Base-by-base conservation (phyloP, 2,329 filamentous ascomycete species). In the Diplodia sapinea region DNA sequence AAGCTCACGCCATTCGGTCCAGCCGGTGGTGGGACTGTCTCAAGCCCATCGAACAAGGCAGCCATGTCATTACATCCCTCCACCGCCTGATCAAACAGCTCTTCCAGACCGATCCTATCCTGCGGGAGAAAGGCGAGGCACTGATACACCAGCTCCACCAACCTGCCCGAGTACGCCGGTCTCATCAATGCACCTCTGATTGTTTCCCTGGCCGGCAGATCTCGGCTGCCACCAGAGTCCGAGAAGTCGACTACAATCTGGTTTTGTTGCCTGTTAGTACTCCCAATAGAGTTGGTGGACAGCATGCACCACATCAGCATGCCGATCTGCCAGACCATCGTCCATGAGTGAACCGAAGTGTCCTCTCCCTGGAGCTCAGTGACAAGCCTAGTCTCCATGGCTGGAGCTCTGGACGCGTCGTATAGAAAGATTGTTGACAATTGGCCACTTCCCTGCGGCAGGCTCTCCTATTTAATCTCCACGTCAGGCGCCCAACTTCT, bases 111-210 rank as follows among this genome's bases (percentile, higher is more conserved):
- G 38, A 59, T 59, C 23, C 56, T 43, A 15, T 43, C 38, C 23
- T 15, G 15, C 6, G 56, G 56, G 7, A 8, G 38, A 20, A 59
- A 59, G 8, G 56, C 56, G 13, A 59, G 20, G 38, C 56, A 59
- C 56, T 59, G 56, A 26, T 59, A 59, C 4, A 26, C 38, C 13
- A 59, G 56, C 56, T 47, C 56, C 13, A 59, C 56, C 56, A 59
- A 31, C 38, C 38, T 59, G 38, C 56, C 56, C 23, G 38, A 59
- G 38, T 59, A 59, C 8, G 20, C 56, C 9, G 56, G 56, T 13
- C 56, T 43, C 12, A 59, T 15, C 6, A 23, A 9, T 17, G 23
- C 12, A 1, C 31, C 31, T 17, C 17, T 20, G n/a, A 5, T 9
- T 0, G 52, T 31, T 20, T 12, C 4, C 29, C 38, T 26, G 20